Base-by-base conservation (phyloP, 352 stramenopile species). In the Globisporangium paroecandrum region DNA sequence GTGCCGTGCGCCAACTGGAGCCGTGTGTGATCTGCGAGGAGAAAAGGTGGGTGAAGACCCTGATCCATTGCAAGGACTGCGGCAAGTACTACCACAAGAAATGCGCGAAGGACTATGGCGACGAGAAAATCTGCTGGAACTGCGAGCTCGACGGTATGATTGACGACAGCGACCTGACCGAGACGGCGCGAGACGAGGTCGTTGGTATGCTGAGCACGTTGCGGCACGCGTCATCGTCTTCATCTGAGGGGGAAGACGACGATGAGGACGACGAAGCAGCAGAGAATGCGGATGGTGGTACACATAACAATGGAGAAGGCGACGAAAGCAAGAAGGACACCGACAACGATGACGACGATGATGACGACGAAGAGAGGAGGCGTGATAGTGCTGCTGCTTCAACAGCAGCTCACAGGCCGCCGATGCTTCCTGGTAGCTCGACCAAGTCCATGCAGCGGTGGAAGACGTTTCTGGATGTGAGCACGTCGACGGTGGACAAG, bases 131-230 rank as follows among this genome's bases (percentile, higher is more conserved):
- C 13, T 94, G 86, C 71, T 94, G 84, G 82, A 87, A 89, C 29
- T 94, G 86, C 58, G 82, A 92, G 62, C 69, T 88, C 49, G 77
- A 87, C 34, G 81, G 75, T 8, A 81, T 93, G 71, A 91, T 94
- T 62, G 84, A 94, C 47, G 86, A 94, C 59, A 90, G 73, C 8
- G 84, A 91, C 43, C 69, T 94, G 20, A 86, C 85, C 4, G 74
- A 87, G 60, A 74, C 78, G 25, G 69, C 82, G 12, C 78, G 69
- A 9, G 77, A 89, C 24, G 59, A 85, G 51, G 62, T 79, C 49
- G 34, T 83, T 55, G 62, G 64, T 12, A 75, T 91, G 77, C 76
- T 83, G 56, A 79, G 75, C 32, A 72, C 73, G 0, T 67, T 93
- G 29, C 78, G 75, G 3, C 69, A 77, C 4, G 64, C 24, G 66